A percentile compares a stretch with the other conserved stretches of the same genome.
These are phyloP conservation scores for Beauveria pseudobassiana DNA, from an alignment of 2,329 filamentous ascomycete genomes.

Conservation along the genomic window DNA sequence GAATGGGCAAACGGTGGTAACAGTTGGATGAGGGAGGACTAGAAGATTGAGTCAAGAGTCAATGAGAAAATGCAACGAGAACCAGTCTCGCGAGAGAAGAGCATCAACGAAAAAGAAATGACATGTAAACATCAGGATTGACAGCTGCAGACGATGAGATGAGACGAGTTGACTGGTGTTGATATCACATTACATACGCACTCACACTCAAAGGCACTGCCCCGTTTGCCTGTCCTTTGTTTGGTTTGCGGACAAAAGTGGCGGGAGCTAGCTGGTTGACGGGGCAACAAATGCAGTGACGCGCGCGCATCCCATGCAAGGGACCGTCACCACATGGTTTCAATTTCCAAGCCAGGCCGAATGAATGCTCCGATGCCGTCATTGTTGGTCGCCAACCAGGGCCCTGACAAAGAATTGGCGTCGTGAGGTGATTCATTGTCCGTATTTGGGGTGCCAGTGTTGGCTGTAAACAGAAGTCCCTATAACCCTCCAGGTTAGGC, in stretches of 20 bases:
- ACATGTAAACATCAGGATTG: slow-evolving; percentile 2
- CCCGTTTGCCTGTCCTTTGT: slow-evolving; percentile 4
- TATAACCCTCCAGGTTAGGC: background rate
- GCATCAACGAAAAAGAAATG: background rate
- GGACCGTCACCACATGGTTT: background rate
- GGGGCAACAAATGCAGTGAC: background rate
- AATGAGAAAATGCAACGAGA: background rate
- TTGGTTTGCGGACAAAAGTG: background rate
- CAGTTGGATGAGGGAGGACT: background rate
- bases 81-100: background rate
- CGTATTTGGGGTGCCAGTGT: background rate
- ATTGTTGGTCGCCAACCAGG: background rate
- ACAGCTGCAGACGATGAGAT: background rate
- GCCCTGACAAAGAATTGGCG: background rate
- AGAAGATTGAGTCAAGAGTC: background rate
- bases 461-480: background rate
- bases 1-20: background rate
- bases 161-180: background rate
- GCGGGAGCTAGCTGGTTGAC: slow-evolving; percentile 2
- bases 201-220: background rate
- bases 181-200: background rate
- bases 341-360: background rate
- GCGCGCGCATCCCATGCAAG: background rate
- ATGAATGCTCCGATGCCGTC: background rate
- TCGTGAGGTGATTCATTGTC: background rate